Percentiles rank a stretch among this genome's conserved stretches.
These are phyloP conservation scores for Sporothrix phasma DNA, from an alignment of 2,329 filamentous ascomycete genomes.

Conservation along the genomic window DNA sequence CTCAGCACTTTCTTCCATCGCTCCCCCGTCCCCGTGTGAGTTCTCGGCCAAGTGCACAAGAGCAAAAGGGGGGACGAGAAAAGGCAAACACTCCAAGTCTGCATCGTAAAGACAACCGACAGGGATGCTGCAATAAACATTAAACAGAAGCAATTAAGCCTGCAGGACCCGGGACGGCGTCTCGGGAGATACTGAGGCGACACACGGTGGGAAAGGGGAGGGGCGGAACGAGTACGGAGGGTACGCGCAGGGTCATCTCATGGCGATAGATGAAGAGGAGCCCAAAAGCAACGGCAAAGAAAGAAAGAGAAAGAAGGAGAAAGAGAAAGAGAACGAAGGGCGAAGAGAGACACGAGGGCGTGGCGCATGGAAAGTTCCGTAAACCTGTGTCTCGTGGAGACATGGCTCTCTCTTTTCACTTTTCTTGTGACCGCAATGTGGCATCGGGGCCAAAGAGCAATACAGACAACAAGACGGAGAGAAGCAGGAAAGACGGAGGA, in stretches of 20 bases:
- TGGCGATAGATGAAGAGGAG: too few relatives aligned
- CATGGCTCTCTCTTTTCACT: background rate
- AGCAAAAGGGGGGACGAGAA: too few relatives aligned
- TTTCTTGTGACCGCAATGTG: background rate
- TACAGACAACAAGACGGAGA: background rate
- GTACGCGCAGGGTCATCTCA: background rate
- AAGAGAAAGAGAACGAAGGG: background rate
- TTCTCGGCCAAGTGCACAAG: too few relatives aligned
- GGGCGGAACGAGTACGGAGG: background rate
- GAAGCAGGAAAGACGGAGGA: background rate
- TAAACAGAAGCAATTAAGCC: slow-evolving; percentile 2
- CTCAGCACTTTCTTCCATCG: too few relatives aligned
- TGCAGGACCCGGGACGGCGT: slow-evolving; percentile 12
- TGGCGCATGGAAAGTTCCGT: background rate
- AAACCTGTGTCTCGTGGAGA: background rate
- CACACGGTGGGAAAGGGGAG: background rate
- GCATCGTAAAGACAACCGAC: background rate
- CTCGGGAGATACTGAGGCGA: slow-evolving; percentile 3
- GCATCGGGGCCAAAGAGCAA: background rate
- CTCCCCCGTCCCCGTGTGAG: too few relatives aligned
- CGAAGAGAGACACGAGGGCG: background rate
- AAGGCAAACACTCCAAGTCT: background rate
- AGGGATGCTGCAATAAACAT: background rate
- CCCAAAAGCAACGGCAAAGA: background rate
- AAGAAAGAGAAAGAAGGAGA: background rate